A percentile compares a stretch with the other conserved stretches of the same genome.
Conservation (phyloP, 2,329 filamentous ascomycete genomes). For the Diatrype stigma region DNA sequence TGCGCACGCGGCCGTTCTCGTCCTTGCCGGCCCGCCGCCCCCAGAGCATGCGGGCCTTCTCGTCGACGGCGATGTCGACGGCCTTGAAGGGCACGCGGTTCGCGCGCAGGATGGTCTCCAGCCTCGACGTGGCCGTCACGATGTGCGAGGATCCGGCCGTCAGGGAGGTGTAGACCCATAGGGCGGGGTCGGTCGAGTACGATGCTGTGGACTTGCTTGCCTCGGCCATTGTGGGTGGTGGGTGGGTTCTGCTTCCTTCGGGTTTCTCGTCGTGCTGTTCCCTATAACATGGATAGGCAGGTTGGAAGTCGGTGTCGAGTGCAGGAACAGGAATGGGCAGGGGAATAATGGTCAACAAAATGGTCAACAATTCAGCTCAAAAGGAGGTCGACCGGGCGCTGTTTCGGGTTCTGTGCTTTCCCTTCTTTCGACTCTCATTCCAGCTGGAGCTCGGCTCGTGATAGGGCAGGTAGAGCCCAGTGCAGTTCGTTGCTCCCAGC, state of each 20-base stretch:
- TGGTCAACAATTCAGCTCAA: too few relatives aligned
- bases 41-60: slow-evolving; percentile 85
- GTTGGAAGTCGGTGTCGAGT: too few relatives aligned
- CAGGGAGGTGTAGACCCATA: slow-evolving; percentile 95
- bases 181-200: slow-evolving; percentile 60
- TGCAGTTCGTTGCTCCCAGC: too few relatives aligned
- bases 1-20: slow-evolving; percentile 57
- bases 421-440: too few relatives aligned
- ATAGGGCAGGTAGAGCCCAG: too few relatives aligned
- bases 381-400: too few relatives aligned
- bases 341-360: too few relatives aligned
- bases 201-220: slow-evolving; percentile 21
- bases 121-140: slow-evolving; percentile 88
- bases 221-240: neutral
- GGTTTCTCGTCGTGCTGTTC: neutral
- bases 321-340: neutral
- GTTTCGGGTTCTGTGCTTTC: too few relatives aligned
- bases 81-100: slow-evolving; percentile 93
- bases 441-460: too few relatives aligned
- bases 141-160: slow-evolving; percentile 95
- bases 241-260: neutral
- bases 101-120: slow-evolving; percentile 93
- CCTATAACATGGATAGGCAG: too few relatives aligned
- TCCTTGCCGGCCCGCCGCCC: slow-evolving; percentile 75
- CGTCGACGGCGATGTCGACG: slow-evolving; percentile 85